Conservation (phyloP, 768 basidiomycete species). For the Naganishia antarctica region DNA sequence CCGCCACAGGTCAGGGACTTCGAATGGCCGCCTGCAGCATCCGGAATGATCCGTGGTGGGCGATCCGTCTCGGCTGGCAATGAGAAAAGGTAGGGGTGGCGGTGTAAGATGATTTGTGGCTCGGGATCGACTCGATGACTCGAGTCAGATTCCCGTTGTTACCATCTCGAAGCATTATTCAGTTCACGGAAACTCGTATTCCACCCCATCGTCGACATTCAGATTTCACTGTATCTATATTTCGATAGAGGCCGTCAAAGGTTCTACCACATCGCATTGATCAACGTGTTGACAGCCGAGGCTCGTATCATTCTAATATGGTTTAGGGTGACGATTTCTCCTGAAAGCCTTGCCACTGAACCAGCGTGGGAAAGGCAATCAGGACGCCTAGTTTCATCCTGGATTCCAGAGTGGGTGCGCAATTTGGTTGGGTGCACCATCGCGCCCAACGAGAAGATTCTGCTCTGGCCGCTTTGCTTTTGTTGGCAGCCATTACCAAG, state of each 20-base stretch:
- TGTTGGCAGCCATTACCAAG: constrained; percentile 6
- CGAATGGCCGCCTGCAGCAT: constrained; percentile 14
- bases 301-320: no score
- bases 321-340: no score
- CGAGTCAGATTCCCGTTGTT: no score
- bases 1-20: constrained; percentile 13
- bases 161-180: no score
- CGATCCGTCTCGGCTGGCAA: neutral
- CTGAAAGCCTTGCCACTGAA: neutral
- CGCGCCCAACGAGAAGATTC: constrained; percentile 3
- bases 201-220: no score
- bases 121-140: no score
- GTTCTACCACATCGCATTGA: neutral
- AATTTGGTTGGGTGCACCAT: neutral
- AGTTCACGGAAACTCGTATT: no score
- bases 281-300: no score
- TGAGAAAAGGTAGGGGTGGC: constrained; percentile 4
- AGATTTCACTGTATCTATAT: neutral
- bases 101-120: no score
- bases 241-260: neutral
- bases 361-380: neutral
- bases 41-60: neutral
- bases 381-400: no score
- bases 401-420: no score
- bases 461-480: neutral